Percentiles rank a stretch among this genome's conserved stretches.
phyloP scores from a whole-genome alignment of 176 grass and related monocot species.

The Avena atlantica region DNA sequence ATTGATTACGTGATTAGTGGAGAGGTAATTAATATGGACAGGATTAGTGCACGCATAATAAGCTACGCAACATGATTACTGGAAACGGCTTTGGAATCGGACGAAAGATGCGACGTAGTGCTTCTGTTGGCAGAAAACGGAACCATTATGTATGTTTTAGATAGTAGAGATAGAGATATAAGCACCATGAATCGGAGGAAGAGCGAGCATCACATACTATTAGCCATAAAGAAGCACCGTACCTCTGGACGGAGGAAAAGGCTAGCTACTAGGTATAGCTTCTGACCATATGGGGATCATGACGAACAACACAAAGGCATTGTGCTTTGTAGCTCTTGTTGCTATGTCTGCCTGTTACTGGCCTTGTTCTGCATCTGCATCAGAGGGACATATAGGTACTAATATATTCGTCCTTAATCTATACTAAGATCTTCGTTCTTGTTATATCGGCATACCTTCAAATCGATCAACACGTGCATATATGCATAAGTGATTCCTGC shows the following conservation, averaged over 20 bases:
- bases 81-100: too few relatives aligned
- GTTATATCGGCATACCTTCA: not conserved
- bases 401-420: not conserved
- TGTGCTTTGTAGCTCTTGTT: not conserved
- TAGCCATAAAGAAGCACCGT: too few relatives aligned
- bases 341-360: not conserved
- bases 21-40: too few relatives aligned
- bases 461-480: not conserved
- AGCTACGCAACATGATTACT: too few relatives aligned
- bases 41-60: too few relatives aligned
- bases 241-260: not conserved
- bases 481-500: not conserved
- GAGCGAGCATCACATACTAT: too few relatives aligned
- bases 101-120: too few relatives aligned
- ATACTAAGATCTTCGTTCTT: not conserved
- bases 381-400: not conserved
- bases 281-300: not conserved
- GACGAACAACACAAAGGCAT: not conserved
- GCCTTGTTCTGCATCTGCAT: not conserved
- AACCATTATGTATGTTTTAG: too few relatives aligned
- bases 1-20: too few relatives aligned
- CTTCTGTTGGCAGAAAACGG: too few relatives aligned
- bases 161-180: too few relatives aligned
- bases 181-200: too few relatives aligned
- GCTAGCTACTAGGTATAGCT: not conserved